These are phyloP conservation scores for Macrocybe gigantea DNA, from an alignment of 768 basidiomycete species.

Conservation along the genomic window DNA sequence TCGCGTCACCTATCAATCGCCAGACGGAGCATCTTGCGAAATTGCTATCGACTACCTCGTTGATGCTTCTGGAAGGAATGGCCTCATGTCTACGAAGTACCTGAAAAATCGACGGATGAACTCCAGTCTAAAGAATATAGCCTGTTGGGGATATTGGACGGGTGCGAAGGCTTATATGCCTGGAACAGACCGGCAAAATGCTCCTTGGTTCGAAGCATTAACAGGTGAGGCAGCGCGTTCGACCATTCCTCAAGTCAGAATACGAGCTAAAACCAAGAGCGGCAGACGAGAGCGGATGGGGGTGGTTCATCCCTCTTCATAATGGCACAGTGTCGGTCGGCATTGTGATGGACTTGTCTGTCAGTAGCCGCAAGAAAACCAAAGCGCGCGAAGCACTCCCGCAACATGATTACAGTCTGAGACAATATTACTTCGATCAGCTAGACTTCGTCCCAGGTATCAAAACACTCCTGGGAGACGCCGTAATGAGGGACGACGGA, in stretches of 20 bases:
- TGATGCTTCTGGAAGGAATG: conserved; percentile 56
- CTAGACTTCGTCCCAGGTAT: conserved; percentile 28
- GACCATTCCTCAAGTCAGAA: too few relatives aligned
- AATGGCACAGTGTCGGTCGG: conserved; percentile 45
- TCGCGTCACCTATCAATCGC: conserved; percentile 43
- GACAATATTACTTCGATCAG: conserved; percentile 30
- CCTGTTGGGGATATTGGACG: conserved; percentile 66
- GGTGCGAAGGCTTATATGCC: conserved; percentile 36
- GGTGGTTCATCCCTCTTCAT: conserved; percentile 51
- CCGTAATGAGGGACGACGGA: conserved; percentile 17
- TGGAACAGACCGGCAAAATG: conserved; percentile 36
- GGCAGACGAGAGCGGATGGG: conserved; percentile 48
- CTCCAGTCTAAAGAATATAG: conserved; percentile 49
- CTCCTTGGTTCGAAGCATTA: conserved; percentile 51
- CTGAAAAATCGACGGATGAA: conserved; percentile 53
- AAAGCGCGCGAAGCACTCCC: conserved; percentile 5
- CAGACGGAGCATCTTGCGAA: conserved; percentile 21
- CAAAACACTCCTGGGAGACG: conserved; percentile 22
- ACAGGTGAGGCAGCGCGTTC: conserved; percentile 29
- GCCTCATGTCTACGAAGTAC: conserved; percentile 55
- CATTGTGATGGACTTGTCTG: conserved; percentile 37
- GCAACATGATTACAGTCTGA: conserved; percentile 17
- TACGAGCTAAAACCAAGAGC: too few relatives aligned
- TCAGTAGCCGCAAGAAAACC: conserved; percentile 25
- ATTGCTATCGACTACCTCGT: conserved; percentile 56